These are phyloP conservation scores for Eucalyptus decipiens DNA, from an alignment of 345 rosid genomes.

Conservation along the genomic window DNA sequence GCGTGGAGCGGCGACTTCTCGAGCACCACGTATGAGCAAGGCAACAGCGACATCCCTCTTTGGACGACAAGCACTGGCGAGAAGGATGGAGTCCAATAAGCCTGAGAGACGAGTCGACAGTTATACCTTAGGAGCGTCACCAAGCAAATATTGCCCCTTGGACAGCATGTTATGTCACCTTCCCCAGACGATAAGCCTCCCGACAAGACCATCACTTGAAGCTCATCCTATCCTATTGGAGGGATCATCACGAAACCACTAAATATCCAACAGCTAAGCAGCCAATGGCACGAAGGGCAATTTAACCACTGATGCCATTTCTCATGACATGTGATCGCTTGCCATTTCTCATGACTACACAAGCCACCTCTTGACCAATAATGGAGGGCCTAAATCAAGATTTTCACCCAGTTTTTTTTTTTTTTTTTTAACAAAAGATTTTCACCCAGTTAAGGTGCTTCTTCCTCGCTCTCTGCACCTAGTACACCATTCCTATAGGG, in stretches of 20 bases:
- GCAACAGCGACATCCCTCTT: not conserved
- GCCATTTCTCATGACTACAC: not conserved
- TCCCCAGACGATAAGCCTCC: not conserved
- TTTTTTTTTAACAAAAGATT: not conserved
- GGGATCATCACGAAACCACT: not conserved
- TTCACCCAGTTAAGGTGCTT: not conserved
- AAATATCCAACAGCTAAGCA: not conserved
- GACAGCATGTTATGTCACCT: not conserved
- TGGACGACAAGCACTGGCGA: not conserved
- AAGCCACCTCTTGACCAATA: not conserved
- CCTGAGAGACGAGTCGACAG: not conserved
- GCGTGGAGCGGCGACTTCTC: not conserved
- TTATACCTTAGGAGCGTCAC: not conserved
- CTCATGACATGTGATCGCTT: not conserved
- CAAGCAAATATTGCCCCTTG: not conserved
- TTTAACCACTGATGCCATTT: not conserved
- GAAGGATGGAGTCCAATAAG: not conserved
- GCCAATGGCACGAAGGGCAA: not conserved
- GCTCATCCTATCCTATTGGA: not conserved
- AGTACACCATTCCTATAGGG: not conserved
- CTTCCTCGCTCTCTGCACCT: not conserved
- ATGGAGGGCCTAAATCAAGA: not conserved
- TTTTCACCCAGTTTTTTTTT: not conserved
- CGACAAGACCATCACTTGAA: not conserved
- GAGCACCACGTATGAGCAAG: not conserved